phyloP scores from a whole-genome alignment of 1,139 yeast species.

The Yamadazyma aaseri region DNA sequence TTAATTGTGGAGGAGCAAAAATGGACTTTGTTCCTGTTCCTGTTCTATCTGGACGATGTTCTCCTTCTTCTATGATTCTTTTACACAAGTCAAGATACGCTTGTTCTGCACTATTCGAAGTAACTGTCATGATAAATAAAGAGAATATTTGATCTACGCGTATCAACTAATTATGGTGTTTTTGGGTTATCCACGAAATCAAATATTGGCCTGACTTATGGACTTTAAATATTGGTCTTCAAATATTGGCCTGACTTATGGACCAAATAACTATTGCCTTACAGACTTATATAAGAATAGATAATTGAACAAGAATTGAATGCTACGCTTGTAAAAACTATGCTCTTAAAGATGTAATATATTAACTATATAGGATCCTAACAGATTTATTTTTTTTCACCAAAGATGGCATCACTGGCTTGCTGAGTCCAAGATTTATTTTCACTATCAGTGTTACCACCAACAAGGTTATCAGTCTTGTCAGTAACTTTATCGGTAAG shows the following conservation, averaged over 20 bases:
- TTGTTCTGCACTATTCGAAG: slow-evolving; percentile 59
- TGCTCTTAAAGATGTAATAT: too few relatives aligned
- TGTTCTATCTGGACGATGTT: slow-evolving; percentile 89
- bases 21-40: slow-evolving; percentile 93
- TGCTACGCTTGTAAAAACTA: too few relatives aligned
- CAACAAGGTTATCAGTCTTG: slow-evolving; percentile 35
- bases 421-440: slow-evolving; percentile 42
- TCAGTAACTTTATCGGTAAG: slow-evolving; percentile 38
- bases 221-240: too few relatives aligned
- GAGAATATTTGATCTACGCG: slow-evolving; percentile 2
- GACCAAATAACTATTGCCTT: too few relatives aligned
- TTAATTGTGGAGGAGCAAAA: slow-evolving; percentile 93
- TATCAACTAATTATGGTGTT: too few relatives aligned
- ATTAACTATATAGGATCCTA: slow-evolving; percentile 1
- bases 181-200: too few relatives aligned
- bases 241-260: too few relatives aligned
- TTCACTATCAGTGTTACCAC: slow-evolving; percentile 30
- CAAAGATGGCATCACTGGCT: slow-evolving; percentile 40
- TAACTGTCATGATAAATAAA: slow-evolving; percentile 22
- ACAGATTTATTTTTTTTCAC: slow-evolving; percentile 19
- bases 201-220: too few relatives aligned
- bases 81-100: slow-evolving; percentile 83
- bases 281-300: too few relatives aligned
- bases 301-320: too few relatives aligned
- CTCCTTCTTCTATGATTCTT: slow-evolving; percentile 78